Evolutionary conservation across 2,329 filamentous ascomycete species (phyloP), one percentile per base, ranked within the genome.

Genomic region (Dactylonectria macrodidyma): DNA sequence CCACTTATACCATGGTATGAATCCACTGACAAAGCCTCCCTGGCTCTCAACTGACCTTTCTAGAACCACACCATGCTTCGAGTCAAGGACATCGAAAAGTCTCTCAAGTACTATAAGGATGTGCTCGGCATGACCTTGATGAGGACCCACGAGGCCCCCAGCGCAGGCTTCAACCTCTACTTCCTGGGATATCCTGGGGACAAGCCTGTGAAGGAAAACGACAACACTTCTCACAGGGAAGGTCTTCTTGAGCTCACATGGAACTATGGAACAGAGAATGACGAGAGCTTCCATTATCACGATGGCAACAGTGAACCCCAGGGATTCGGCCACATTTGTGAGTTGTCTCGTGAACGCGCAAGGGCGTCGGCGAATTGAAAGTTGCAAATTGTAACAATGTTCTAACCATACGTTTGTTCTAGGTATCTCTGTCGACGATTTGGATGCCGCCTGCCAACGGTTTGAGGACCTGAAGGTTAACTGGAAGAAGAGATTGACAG

Each of bases 401-500:
- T 65, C 76, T 80, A 34, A 81, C 60, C 24, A 8, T 24, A 26
- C 7, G 5, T 38, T 11, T 41, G 26, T 36, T n/a, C n/a, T 58
- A 93, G 91, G 90, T 78, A 84, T 98, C 60, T 87, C 92, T 1
- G 95, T 98, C 12, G 95, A 98, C 78, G 90, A 97, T 78, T 79
- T 98, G n/a, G 91, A 96, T 60, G 92, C 92, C 8, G 95, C 96
- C 10, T 98, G 95, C 82, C 84, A 91, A 78, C 89, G 95, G 14
- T 95, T 98, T 74, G 96, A 98, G 79, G 89, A 90, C 62, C 84
- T 93, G 78, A 89, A 92, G 6, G 92, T 95, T 62, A 91, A 88
- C 81, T 99, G 95, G 94, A 97, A 97, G 90, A 98, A 98, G 90
- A 88, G 93, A 72, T 87, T 98, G 69, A 97, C 94, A 2, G 95